Percentiles rank a stretch among this genome's conserved stretches.
Conservation (phyloP, 805 yeast species). For the Pichia eremophila region DNA sequence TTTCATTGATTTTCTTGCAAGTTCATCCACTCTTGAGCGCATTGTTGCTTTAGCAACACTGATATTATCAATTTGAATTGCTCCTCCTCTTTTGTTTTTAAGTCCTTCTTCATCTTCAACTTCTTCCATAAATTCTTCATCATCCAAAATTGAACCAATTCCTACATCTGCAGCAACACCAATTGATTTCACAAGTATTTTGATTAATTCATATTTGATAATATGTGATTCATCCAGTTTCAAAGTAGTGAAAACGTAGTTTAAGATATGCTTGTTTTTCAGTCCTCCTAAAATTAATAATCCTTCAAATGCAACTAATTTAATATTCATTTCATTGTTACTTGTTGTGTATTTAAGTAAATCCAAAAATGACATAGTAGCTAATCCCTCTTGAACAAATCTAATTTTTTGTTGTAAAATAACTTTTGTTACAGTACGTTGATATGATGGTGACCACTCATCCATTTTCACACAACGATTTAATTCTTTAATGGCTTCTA, state of each 20-base stretch:
- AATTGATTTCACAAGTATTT: constrained; percentile 39
- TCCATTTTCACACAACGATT: constrained; percentile 73
- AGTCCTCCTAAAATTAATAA: constrained; percentile 69
- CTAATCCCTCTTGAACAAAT: constrained; percentile 47
- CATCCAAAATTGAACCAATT: constrained; percentile 47
- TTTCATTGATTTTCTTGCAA: constrained; percentile 52
- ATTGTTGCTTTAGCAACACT: constrained; percentile 30
- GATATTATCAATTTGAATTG: constrained; percentile 48
- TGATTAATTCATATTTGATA: constrained; percentile 41
- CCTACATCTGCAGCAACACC: constrained; percentile 64
- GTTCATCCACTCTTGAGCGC: constrained; percentile 49
- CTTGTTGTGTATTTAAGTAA: constrained; percentile 43
- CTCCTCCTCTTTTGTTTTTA: constrained; percentile 7
- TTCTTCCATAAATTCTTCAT: constrained; percentile 42
- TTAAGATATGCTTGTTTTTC: constrained; percentile 49
- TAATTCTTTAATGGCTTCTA: constrained; percentile 53
- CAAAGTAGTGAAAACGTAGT: constrained; percentile 50
- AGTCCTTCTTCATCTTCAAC: constrained; percentile 1
- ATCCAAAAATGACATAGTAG: constrained; percentile 44
- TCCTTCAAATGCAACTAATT: constrained; percentile 63
- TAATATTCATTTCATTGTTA: constrained; percentile 38
- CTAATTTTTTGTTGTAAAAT: constrained; percentile 52
- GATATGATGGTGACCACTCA: constrained; percentile 75
- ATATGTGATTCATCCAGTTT: constrained; percentile 47
- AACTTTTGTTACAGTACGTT: constrained; percentile 41